Evolutionary conservation across 1,139 yeast genomes (phyloP).

Genomic region (Pichia norvegensis): DNA sequence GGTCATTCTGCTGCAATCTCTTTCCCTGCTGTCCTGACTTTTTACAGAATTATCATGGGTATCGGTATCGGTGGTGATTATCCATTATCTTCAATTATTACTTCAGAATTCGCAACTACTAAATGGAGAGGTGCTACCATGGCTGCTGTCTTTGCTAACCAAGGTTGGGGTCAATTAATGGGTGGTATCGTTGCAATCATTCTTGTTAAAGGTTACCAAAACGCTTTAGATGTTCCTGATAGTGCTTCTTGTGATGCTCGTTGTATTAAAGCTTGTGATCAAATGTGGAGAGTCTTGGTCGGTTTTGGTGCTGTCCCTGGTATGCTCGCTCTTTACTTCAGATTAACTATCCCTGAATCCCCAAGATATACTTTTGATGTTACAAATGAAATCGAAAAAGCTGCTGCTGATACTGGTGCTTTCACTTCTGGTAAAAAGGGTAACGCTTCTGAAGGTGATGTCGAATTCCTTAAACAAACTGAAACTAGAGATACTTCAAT

Average conservation of each 20-base stretch:
- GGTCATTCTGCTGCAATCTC: conserved; percentile 64
- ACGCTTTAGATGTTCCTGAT: conserved; percentile 42
- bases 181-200: conserved; percentile 76
- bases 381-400: conserved; percentile 53
- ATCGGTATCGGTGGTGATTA: conserved; percentile 99
- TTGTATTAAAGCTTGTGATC: conserved; percentile 74
- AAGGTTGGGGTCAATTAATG: conserved; percentile 85
- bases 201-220: conserved; percentile 66
- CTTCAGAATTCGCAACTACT: conserved; percentile 83
- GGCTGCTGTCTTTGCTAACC: conserved; percentile 91
- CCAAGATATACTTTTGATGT: conserved; percentile 84
- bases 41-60: conserved; percentile 79
- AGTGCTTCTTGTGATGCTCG: conserved; percentile 48
- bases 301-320: conserved; percentile 93
- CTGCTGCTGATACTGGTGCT: conserved; percentile 49
- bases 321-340: conserved; percentile 68
- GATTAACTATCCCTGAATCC: conserved; percentile 90
- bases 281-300: conserved; percentile 85
- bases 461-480: conserved; percentile 30
- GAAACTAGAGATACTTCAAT: conserved; percentile 26
- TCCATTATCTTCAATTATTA: conserved; percentile 89
- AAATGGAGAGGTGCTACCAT: conserved; percentile 95
- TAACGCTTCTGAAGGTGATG: conserved; percentile 33
- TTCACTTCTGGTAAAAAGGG: conserved; percentile 41
- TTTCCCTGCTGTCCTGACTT: conserved; percentile 65